phyloP scores from a whole-genome alignment of 148 eudicot species.

The Arctostaphylos glauca region DNA sequence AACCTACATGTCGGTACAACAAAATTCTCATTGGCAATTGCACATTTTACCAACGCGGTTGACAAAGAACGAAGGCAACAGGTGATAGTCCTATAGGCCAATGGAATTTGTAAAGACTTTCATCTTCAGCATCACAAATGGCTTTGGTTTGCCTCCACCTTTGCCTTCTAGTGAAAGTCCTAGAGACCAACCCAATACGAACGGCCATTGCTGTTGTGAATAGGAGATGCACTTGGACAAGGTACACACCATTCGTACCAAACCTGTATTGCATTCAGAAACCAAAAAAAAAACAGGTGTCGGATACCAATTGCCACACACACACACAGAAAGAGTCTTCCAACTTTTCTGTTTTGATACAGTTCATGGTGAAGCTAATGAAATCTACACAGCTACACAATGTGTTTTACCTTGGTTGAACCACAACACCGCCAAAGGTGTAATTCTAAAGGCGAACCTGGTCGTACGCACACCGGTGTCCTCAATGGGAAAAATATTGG shows the following conservation, averaged over 20 bases:
- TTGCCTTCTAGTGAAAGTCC: neutral
- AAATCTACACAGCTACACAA: neutral
- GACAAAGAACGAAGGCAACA: neutral
- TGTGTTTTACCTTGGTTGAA: constrained; percentile 58
- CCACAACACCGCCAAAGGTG: constrained; percentile 94
- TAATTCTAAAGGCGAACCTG: constrained; percentile 64
- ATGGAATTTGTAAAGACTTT: neutral
- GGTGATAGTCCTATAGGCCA: neutral
- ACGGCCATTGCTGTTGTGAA: constrained; percentile 87
- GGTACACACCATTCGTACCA: constrained; percentile 96
- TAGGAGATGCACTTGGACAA: constrained; percentile 59
- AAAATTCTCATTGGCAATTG: neutral
- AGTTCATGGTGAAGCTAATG: neutral
- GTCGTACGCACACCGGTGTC: constrained; percentile 57
- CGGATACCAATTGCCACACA: neutral
- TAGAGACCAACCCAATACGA: constrained; percentile 97
- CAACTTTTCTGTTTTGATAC: neutral
- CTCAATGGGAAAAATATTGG: constrained; percentile 88
- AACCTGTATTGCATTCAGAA: constrained; percentile 46
- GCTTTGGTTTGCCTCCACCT: no score
- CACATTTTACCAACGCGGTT: neutral
- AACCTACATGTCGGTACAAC: neutral
- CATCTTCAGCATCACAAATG: no score
- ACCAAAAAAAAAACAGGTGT: neutral
- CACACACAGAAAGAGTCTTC: neutral